Evolutionary conservation across 2,329 filamentous ascomycete genomes (phyloP).

Genomic region (Blumeria hordei): DNA sequence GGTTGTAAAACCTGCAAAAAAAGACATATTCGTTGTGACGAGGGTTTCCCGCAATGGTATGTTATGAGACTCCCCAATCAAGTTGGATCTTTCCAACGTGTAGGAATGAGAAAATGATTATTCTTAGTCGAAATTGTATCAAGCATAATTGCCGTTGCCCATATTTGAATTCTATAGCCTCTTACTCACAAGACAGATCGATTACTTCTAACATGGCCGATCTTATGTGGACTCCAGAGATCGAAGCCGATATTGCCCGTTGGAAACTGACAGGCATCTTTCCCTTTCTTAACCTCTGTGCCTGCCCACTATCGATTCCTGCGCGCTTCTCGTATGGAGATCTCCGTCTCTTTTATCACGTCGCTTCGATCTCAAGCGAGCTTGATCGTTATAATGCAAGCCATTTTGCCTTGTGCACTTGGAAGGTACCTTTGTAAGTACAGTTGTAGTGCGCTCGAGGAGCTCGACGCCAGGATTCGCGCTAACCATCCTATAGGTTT

Average conservation of each 20-base stretch:
- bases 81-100: neutral
- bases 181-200: slow-evolving; percentile 30
- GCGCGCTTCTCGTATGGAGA: slow-evolving; percentile 53
- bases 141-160: slow-evolving; percentile 98
- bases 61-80: slow-evolving; percentile 8
- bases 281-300: slow-evolving; percentile 58
- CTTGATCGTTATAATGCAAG: slow-evolving; percentile 54
- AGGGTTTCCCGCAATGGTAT: slow-evolving; percentile 93
- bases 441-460: neutral
- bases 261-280: slow-evolving; percentile 73
- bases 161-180: slow-evolving; percentile 67
- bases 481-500: slow-evolving; percentile 26
- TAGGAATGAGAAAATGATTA: neutral
- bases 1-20: slow-evolving; percentile 96
- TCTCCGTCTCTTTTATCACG: slow-evolving; percentile 71
- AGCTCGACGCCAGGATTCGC: neutral
- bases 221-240: slow-evolving; percentile 68
- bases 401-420: slow-evolving; percentile 76
- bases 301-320: slow-evolving; percentile 52
- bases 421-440: slow-evolving; percentile 73
- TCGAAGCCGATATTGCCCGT: slow-evolving; percentile 54
- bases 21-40: slow-evolving; percentile 91
- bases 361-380: slow-evolving; percentile 66
- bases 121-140: slow-evolving; percentile 71
- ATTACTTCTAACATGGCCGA: slow-evolving; percentile 38